These are phyloP conservation scores for Stereum hirsutum DNA, from an alignment of 1,284 basidiomycete species.

Conservation along the genomic window DNA sequence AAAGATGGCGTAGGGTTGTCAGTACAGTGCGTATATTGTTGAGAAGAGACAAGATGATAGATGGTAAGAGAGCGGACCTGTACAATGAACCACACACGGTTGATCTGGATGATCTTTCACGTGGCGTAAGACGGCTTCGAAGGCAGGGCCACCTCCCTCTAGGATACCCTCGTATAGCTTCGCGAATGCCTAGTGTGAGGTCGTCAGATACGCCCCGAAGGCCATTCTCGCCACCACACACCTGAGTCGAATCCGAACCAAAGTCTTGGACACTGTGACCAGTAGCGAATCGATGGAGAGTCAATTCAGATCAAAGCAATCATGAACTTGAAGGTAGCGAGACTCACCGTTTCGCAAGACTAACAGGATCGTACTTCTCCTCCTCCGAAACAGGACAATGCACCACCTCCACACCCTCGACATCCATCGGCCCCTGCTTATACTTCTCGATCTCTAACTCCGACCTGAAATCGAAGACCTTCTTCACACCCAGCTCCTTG, in stretches of 20 bases:
- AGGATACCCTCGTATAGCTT: slow-evolving; percentile 24
- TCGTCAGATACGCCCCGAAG: neutral
- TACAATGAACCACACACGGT: slow-evolving; percentile 34
- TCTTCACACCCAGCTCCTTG: slow-evolving; percentile 24
- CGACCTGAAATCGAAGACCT: slow-evolving; percentile 32
- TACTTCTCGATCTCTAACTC: slow-evolving; percentile 26
- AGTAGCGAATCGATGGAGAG: no score
- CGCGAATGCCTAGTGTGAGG: slow-evolving; percentile 26
- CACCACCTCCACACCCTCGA: slow-evolving; percentile 25
- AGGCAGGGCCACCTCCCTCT: slow-evolving; percentile 21
- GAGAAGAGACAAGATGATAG: slow-evolving; percentile 3
- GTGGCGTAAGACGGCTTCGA: slow-evolving; percentile 26
- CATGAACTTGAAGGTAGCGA: neutral
- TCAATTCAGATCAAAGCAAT: neutral
- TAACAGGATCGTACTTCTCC: slow-evolving; percentile 22
- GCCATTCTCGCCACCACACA: neutral
- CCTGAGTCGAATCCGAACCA: neutral
- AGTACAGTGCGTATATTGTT: neutral
- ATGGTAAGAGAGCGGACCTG: slow-evolving; percentile 19
- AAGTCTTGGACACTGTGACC: slow-evolving; percentile 1
- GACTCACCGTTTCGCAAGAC: slow-evolving; percentile 17
- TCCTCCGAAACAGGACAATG: slow-evolving; percentile 18
- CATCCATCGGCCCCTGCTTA: slow-evolving; percentile 18
- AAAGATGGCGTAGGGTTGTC: slow-evolving; percentile 10
- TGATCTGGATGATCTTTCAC: slow-evolving; percentile 28